Evolutionary conservation across 768 basidiomycete species (phyloP), one percentile per base, ranked within the genome.

Genomic region (Sporobolomyces phaffii): DNA sequence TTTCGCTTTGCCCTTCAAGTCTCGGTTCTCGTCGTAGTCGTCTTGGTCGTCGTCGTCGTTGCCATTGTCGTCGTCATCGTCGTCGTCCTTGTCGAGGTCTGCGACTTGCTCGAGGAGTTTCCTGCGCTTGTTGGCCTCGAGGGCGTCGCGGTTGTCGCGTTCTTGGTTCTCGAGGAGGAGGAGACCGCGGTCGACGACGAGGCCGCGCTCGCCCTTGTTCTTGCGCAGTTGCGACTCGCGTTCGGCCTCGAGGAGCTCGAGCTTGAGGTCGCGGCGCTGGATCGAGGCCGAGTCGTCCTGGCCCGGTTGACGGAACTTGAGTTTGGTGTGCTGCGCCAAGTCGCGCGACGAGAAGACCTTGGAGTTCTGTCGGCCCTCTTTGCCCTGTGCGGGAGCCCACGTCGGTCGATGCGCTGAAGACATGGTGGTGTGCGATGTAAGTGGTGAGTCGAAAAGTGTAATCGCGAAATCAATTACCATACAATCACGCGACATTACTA

Each of bases 301-400:
- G 89, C 68, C n/a, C n/a, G 15, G 40, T 61, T 65, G 89, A 86
- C 94, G 86, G 80, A 99, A 99, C 81, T 99, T 99, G 73, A 99
- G 87, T 79, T 96, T 94, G 2, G 94, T 99, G 77, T 97, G 89
- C 3, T 90, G 83, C 9, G 94, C 90, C 84, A 97, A 88, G 77
- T 96, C 91, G 68, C 89, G 85, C 75, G 90, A 87, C 7, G 91
- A 94, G 80, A 87, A 91, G 76, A 94, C 91, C 64, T 90, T 85
- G 57, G 91, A 92, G 64, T 90, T 91, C 5, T 89, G 88, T 77
- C 90, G 91, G 68, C 91, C 86, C 79, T 96, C 91, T 73, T 86
- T 85, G 38, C 90, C 94, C 78, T 93, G 90, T 0, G 93, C 92
- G 2, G 94, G 94, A 72, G 93, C 90, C 93, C 93, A 98, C 84